Conservation (phyloP, 129 eudicot species). For the Heracleum sosnowskyi region DNA sequence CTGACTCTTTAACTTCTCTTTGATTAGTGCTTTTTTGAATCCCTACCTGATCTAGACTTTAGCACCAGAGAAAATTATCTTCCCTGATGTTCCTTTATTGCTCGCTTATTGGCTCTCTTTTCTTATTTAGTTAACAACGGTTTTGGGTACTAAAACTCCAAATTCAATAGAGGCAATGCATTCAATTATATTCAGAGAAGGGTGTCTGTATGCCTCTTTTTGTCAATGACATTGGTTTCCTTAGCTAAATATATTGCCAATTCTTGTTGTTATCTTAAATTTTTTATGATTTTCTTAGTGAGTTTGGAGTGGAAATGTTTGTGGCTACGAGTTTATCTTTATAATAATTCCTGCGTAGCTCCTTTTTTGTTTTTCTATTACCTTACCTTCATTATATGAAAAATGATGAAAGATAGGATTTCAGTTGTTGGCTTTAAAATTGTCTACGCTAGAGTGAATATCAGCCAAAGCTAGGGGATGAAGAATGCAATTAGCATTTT, state of each 20-base stretch:
- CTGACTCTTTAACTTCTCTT: too few relatives aligned
- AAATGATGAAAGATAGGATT: background rate
- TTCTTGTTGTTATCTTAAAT: background rate
- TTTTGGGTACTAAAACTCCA: too few relatives aligned
- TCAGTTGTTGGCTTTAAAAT: background rate
- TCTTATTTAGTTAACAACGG: too few relatives aligned
- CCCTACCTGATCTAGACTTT: too few relatives aligned
- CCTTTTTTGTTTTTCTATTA: background rate
- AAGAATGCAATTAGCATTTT: background rate
- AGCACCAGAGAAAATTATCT: too few relatives aligned
- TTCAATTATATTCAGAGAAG: too few relatives aligned
- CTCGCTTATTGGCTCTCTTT: too few relatives aligned
- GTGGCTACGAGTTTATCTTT: background rate
- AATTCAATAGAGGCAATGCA: too few relatives aligned
- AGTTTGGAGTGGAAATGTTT: background rate
- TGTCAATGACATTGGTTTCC: background rate
- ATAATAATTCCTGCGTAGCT: background rate
- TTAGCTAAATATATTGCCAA: background rate
- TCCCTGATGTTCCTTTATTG: too few relatives aligned
- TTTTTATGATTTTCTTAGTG: background rate
- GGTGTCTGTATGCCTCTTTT: background rate
- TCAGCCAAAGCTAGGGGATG: background rate
- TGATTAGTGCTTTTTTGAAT: too few relatives aligned
- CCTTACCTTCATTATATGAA: background rate
- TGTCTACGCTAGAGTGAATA: background rate